Percentiles rank a stretch among this genome's conserved stretches.
phyloP scores from a whole-genome alignment of 2,329 filamentous ascomycete genomes.

The Ophiocordyceps polyrhachis-furcata region DNA sequence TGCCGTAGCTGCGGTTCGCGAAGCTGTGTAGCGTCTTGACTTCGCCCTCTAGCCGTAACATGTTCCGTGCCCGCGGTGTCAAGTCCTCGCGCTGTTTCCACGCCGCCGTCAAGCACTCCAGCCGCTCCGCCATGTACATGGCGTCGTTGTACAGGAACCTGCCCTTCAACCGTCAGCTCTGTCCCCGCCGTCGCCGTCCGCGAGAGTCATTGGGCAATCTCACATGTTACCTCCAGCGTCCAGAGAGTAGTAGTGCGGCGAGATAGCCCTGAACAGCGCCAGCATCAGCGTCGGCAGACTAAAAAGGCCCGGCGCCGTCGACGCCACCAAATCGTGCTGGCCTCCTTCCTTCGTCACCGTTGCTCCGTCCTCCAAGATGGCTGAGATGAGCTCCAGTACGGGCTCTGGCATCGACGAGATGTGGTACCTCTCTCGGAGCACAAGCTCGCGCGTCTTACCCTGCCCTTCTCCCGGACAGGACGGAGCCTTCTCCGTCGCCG shows the following conservation, averaged over 20 bases:
- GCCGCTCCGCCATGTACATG: conserved; percentile 39
- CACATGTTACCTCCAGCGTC: conserved; percentile 46
- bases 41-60: conserved; percentile 41
- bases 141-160: conserved; percentile 52
- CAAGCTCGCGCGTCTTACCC: conserved; percentile 41
- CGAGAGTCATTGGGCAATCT: conserved; percentile 8
- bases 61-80: conserved; percentile 26
- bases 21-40: conserved; percentile 39
- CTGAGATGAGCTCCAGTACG: conserved; percentile 47
- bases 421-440: conserved; percentile 68
- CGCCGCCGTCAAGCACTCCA: conserved; percentile 26
- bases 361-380: conserved; percentile 41
- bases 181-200: too few relatives aligned
- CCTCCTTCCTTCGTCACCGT: conserved; percentile 35
- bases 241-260: conserved; percentile 52
- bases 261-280: conserved; percentile 63
- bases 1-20: conserved; percentile 40
- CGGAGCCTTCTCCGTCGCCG: conserved; percentile 4
- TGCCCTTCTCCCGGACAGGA: conserved; percentile 4
- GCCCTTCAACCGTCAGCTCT: background rate
- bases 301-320: conserved; percentile 52
- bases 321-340: conserved; percentile 38
- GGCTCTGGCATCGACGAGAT: conserved; percentile 75
- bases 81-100: conserved; percentile 38
- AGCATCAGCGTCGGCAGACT: conserved; percentile 52